phyloP scores from a whole-genome alignment of 2,329 filamentous ascomycete species.

The Talaromyces verruculosus region DNA sequence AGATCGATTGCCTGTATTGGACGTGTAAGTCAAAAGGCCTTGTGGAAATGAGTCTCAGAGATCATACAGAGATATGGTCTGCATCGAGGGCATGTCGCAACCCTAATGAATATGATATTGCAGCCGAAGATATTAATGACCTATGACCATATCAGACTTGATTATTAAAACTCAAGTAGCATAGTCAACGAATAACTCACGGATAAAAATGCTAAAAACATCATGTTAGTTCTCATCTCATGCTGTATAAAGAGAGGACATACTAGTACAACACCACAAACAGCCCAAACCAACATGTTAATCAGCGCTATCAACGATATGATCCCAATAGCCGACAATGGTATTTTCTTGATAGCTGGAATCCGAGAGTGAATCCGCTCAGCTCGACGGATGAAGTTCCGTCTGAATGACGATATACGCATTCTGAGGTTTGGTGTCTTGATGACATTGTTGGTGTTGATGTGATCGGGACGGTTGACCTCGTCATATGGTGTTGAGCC shows the following conservation, averaged over 20 bases:
- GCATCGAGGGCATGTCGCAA: conserved; percentile 94
- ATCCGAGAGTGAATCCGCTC: conserved; percentile 52
- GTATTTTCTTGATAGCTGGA: conserved; percentile 57
- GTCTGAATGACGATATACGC: conserved; percentile 18
- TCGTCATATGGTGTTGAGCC: not conserved
- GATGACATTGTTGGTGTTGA: not conserved
- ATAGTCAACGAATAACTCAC: conserved; percentile 29
- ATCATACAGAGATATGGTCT: conserved; percentile 71
- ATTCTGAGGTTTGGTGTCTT: not conserved
- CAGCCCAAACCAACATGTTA: conserved; percentile 60
- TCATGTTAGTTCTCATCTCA: not conserved
- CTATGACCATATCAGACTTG: conserved; percentile 30
- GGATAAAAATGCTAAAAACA: conserved; percentile 37
- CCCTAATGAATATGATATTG: conserved; percentile 83
- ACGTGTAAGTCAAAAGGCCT: not conserved
- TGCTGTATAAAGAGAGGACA: conserved; percentile 23
- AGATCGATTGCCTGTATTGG: conserved; percentile 73
- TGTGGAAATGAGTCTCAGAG: not conserved
- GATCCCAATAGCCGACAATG: conserved; percentile 58
- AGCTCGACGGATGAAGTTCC: conserved; percentile 39
- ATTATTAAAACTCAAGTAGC: too few relatives aligned
- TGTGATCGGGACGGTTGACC: not conserved
- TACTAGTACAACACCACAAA: conserved; percentile 59
- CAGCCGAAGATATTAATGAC: conserved; percentile 72
- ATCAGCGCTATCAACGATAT: conserved; percentile 54